phyloP scores from a whole-genome alignment of 345 rosid genomes.

The Syzygium aromaticum region DNA sequence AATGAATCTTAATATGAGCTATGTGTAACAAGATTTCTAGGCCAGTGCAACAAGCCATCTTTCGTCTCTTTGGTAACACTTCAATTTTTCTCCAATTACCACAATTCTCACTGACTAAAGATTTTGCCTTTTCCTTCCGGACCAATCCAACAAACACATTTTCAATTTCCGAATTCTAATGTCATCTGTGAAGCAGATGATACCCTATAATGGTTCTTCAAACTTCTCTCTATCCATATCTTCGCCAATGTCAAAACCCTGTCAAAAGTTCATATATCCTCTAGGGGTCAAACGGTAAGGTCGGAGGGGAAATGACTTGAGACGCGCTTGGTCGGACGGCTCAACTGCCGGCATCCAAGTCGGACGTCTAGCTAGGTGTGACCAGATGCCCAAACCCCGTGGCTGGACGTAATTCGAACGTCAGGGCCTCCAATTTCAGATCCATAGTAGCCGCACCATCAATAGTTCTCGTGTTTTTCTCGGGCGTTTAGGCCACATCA shows the following conservation, averaged over 20 bases:
- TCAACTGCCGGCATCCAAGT: not conserved
- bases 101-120: not conserved
- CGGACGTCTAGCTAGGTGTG: not conserved
- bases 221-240: not conserved
- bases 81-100: not conserved
- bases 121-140: not conserved
- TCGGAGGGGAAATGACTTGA: not conserved
- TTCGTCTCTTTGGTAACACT: not conserved
- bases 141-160: not conserved
- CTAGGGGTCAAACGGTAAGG: not conserved
- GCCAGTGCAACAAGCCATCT: not conserved
- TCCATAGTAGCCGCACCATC: not conserved
- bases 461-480: too few relatives aligned
- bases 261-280: not conserved
- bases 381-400: not conserved
- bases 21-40: not conserved
- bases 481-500: not conserved
- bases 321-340: not conserved
- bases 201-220: not conserved
- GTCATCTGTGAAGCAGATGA: not conserved
- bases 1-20: not conserved
- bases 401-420: not conserved
- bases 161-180: not conserved
- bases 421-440: not conserved
- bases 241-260: not conserved